phyloP scores from a whole-genome alignment of 169 alveolate genomes.

The Plasmodium coatneyi region DNA sequence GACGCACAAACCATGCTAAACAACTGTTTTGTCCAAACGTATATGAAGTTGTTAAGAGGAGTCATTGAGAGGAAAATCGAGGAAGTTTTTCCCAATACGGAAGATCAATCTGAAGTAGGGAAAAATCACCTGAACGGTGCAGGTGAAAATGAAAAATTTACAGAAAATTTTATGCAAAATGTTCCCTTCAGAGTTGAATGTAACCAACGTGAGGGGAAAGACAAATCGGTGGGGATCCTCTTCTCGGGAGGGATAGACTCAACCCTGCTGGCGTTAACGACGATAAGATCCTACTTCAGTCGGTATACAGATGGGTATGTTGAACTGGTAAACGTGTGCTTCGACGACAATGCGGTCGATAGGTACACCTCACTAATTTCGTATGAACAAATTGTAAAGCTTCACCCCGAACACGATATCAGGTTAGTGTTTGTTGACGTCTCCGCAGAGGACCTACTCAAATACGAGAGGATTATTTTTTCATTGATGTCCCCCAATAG shows the following conservation, averaged over 20 bases:
- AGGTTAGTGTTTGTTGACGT: slow-evolving; percentile 79
- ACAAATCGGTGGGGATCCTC: slow-evolving; percentile 64
- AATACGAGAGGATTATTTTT: slow-evolving; percentile 74
- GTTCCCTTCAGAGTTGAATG: background rate
- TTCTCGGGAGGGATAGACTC: slow-evolving; percentile 86
- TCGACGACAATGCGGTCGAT: slow-evolving; percentile 79
- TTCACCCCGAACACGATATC: slow-evolving; percentile 77
- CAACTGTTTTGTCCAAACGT: slow-evolving; percentile 8
- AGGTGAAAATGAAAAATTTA: background rate
- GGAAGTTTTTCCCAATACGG: background rate
- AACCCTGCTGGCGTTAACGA: slow-evolving; percentile 75
- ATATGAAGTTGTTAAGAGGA: slow-evolving; percentile 14
- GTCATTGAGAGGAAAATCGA: slow-evolving; percentile 20
- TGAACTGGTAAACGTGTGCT: slow-evolving; percentile 79
- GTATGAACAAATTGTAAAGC: slow-evolving; percentile 76
- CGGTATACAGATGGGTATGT: slow-evolving; percentile 58
- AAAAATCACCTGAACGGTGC: slow-evolving; percentile 9
- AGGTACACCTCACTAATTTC: slow-evolving; percentile 80
- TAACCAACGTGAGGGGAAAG: background rate
- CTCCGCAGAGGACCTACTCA: slow-evolving; percentile 65
- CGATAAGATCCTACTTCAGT: slow-evolving; percentile 44
- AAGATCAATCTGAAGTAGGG: background rate
- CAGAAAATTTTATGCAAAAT: background rate
- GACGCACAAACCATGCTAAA: slow-evolving; percentile 11
- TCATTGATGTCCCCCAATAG: slow-evolving; percentile 75